Evolutionary conservation across 371 early-diverging fungal genomes (phyloP).

Genomic region (Parasitella parasitica): DNA sequence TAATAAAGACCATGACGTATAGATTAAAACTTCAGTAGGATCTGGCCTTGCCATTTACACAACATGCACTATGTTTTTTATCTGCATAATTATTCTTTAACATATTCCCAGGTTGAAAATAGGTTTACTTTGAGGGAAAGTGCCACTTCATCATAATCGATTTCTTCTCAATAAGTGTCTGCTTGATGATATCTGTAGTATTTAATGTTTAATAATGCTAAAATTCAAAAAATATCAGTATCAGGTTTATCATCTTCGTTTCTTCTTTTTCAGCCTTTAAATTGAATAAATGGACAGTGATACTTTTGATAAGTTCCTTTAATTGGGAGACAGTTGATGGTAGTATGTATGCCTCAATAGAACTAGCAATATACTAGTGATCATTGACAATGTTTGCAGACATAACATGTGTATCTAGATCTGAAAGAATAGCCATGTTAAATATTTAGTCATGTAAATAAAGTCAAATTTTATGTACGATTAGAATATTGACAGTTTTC

Average conservation of each 20-base stretch:
- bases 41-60: neutral
- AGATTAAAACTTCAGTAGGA: neutral
- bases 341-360: neutral
- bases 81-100: neutral
- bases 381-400: neutral
- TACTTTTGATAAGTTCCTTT: neutral
- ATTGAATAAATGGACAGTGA: conserved; percentile 2
- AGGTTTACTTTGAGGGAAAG: neutral
- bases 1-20: neutral
- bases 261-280: conserved; percentile 1
- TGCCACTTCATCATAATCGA: neutral
- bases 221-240: conserved; percentile 8
- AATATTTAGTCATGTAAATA: conserved; percentile 4
- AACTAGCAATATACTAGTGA: neutral
- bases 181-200: neutral
- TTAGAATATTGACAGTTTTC: neutral
- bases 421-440: conserved; percentile 8
- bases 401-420: neutral
- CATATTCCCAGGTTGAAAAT: neutral
- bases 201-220: neutral
- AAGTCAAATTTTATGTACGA: conserved; percentile 3
- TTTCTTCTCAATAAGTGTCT: too few species aligned
- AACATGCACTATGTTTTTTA: too few species aligned
- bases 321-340: conserved; percentile 1
- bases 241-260: conserved; percentile 6